Conservation (phyloP, 805 yeast species). For the Ogataea kodamae region DNA sequence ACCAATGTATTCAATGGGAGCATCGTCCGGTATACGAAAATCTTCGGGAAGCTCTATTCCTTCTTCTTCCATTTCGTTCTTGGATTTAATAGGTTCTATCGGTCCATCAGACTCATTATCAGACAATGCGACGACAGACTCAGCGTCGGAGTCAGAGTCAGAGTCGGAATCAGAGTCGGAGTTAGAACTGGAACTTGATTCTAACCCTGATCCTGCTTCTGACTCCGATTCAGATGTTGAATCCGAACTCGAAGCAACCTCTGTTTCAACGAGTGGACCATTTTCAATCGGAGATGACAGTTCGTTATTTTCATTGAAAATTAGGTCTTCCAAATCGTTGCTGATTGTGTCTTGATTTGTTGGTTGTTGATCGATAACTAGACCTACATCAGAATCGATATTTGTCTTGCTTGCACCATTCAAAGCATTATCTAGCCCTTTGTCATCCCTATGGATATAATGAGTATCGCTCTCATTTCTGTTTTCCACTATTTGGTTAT, state of each 20-base stretch:
- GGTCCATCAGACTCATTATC: slow-evolving; percentile 38
- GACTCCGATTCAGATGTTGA: slow-evolving; percentile 23
- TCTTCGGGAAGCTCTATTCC: slow-evolving; percentile 63
- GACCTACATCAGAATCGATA: no score
- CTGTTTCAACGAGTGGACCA: no score
- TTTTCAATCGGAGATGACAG: slow-evolving; percentile 1
- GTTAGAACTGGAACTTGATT: slow-evolving; percentile 24
- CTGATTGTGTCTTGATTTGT: no score
- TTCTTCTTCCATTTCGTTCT: slow-evolving; percentile 72
- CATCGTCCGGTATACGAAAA: slow-evolving; percentile 52
- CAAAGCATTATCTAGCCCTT: no score
- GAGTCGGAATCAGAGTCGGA: slow-evolving; percentile 14
- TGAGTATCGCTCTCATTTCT: no score
- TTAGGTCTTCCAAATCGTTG: slow-evolving; percentile 10
- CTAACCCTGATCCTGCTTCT: slow-evolving; percentile 16
- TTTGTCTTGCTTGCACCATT: no score
- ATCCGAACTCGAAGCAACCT: no score
- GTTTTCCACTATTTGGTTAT: no score
- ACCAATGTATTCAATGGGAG: slow-evolving; percentile 74
- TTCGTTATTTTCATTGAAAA: slow-evolving; percentile 20
- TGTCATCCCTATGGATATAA: no score
- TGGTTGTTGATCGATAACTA: no score
- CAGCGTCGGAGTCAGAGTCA: slow-evolving; percentile 21
- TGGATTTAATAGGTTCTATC: slow-evolving; percentile 70
- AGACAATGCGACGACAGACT: slow-evolving; percentile 26